Percentiles rank a stretch among this genome's conserved stretches.
Evolutionary conservation across 192 early-diverging fungal species (phyloP).

Genomic region (Backusella morwellensis): DNA sequence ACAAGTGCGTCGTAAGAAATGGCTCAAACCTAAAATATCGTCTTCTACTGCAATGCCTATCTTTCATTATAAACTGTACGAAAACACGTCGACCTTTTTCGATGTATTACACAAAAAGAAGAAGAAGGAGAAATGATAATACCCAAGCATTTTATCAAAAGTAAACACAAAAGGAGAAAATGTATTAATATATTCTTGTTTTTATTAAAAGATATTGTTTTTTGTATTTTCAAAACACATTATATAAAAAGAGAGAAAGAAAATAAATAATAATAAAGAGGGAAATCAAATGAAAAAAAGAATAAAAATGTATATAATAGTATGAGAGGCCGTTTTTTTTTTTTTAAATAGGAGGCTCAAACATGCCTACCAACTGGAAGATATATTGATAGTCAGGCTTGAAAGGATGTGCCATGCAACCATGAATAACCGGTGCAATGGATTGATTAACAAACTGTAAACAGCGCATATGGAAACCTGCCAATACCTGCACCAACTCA

Average conservation of each 20-base stretch:
- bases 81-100: neutral
- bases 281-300: neutral
- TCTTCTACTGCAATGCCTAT: neutral
- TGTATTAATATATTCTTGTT: neutral
- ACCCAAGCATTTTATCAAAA: neutral
- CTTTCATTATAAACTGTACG: neutral
- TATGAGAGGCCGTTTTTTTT: neutral
- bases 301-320: neutral
- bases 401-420: constrained; percentile 31
- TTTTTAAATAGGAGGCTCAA: constrained; percentile 9
- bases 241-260: neutral
- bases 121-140: neutral
- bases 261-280: constrained; percentile 2
- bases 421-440: constrained; percentile 32
- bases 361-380: constrained; percentile 26
- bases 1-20: neutral
- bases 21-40: neutral
- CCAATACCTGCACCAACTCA: constrained; percentile 49
- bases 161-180: neutral
- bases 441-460: constrained; percentile 45
- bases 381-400: constrained; percentile 33
- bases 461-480: constrained; percentile 57
- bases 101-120: neutral
- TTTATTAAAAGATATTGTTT: constrained; percentile 1
- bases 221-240: constrained; percentile 2